Percentiles rank a stretch among this genome's conserved stretches.
Conservation (phyloP, 805 yeast species). For the Ogataea wickerhamii region DNA sequence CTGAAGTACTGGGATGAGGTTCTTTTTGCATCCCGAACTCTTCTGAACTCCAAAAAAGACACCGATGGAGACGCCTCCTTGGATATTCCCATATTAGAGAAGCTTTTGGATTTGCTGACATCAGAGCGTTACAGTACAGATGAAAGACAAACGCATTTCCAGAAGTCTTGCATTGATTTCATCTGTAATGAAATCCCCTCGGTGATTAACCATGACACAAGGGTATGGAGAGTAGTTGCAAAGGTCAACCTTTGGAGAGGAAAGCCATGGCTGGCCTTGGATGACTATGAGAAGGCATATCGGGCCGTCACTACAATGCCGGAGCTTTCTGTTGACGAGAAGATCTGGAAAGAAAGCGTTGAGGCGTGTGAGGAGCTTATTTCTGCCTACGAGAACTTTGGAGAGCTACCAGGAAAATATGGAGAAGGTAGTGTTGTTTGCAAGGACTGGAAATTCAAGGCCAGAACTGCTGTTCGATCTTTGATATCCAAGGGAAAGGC, state of each 20-base stretch:
- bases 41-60: constrained; percentile 56
- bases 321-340: constrained; percentile 56
- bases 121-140: constrained; percentile 42
- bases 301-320: constrained; percentile 67
- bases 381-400: constrained; percentile 82
- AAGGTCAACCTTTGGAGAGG: constrained; percentile 82
- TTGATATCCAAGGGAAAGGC: constrained; percentile 74
- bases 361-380: constrained; percentile 74
- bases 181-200: constrained; percentile 66
- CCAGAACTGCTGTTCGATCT: constrained; percentile 66
- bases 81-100: constrained; percentile 73
- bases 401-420: constrained; percentile 76
- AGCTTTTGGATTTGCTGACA: constrained; percentile 62
- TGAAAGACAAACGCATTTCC: constrained; percentile 52
- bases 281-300: constrained; percentile 81
- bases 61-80: constrained; percentile 58
- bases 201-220: constrained; percentile 60
- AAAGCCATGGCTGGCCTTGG: constrained; percentile 84
- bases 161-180: constrained; percentile 64
- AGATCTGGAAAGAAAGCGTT: constrained; percentile 73
- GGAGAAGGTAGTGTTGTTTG: constrained; percentile 85
- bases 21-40: constrained; percentile 62
- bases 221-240: constrained; percentile 82
- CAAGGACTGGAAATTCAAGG: constrained; percentile 87
- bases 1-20: constrained; percentile 89